Conservation (phyloP, 305 asterid genomes). For the Petunia hybrid region DNA sequence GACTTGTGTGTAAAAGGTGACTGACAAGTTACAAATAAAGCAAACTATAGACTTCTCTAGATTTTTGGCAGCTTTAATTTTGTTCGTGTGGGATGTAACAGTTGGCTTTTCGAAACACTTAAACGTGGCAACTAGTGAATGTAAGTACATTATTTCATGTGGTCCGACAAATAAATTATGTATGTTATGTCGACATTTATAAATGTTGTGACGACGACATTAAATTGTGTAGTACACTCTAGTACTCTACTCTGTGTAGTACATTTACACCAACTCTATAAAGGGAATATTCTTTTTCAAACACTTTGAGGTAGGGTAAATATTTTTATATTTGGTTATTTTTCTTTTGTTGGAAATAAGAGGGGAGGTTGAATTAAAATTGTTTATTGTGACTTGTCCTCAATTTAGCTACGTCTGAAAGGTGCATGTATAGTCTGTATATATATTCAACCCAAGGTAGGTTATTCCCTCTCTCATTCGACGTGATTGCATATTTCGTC, state of each 20-base stretch:
- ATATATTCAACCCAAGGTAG: too few relatives aligned
- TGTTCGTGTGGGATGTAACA: background rate
- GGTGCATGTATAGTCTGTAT: too few relatives aligned
- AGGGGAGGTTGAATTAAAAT: too few relatives aligned
- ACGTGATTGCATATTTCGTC: too few relatives aligned
- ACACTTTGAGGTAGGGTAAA: too few relatives aligned
- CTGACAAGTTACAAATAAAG: background rate
- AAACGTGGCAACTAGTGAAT: background rate
- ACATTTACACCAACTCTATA: background rate
- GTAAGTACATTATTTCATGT: background rate
- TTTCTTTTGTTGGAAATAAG: too few relatives aligned
- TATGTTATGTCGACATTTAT: too few relatives aligned
- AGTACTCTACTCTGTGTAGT: background rate
- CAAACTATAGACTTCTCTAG: background rate
- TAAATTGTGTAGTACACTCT: background rate
- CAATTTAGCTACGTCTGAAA: too few relatives aligned
- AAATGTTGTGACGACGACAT: background rate
- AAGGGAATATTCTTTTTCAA: too few relatives aligned
- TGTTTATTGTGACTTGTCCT: too few relatives aligned
- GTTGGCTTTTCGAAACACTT: background rate
- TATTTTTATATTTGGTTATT: too few relatives aligned
- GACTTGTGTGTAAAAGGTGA: background rate
- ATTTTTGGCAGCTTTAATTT: background rate
- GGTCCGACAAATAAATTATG: background rate
- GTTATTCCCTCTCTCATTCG: too few relatives aligned